Percentiles rank a stretch among this genome's conserved stretches.
Evolutionary conservation across 257 asterid species (phyloP).

Genomic region (Cordia subcordata): DNA sequence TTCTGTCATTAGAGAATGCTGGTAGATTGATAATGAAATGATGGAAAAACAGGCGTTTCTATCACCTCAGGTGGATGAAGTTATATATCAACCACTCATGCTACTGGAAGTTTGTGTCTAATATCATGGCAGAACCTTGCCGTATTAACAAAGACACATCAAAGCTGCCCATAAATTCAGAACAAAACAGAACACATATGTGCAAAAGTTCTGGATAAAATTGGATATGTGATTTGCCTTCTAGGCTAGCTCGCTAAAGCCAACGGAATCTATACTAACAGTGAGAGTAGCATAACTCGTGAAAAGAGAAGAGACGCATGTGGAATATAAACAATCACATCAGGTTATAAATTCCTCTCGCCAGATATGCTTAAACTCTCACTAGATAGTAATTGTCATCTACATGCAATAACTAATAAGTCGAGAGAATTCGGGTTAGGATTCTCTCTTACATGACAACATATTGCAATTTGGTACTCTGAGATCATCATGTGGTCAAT

Average conservation of each 20-base stretch:
- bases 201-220: too few relatives aligned
- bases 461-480: neutral
- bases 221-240: too few relatives aligned
- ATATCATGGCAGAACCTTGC: too few relatives aligned
- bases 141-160: too few relatives aligned
- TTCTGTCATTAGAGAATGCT: too few relatives aligned
- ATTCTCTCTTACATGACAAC: neutral
- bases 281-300: neutral
- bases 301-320: neutral
- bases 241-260: neutral
- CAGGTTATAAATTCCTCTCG: neutral
- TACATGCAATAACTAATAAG: constrained; percentile 1
- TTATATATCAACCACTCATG: too few relatives aligned
- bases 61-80: too few relatives aligned
- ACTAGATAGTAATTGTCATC: neutral
- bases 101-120: too few relatives aligned
- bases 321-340: constrained; percentile 2
- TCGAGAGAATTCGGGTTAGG: neutral
- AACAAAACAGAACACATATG: too few relatives aligned
- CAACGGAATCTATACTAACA: neutral
- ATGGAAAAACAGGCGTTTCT: too few relatives aligned
- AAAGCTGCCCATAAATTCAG: too few relatives aligned
- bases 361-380: neutral
- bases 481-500: neutral
- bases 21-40: too few relatives aligned